Conservation (phyloP, 345 rosid genomes). For the Bretschneidera sinensis region DNA sequence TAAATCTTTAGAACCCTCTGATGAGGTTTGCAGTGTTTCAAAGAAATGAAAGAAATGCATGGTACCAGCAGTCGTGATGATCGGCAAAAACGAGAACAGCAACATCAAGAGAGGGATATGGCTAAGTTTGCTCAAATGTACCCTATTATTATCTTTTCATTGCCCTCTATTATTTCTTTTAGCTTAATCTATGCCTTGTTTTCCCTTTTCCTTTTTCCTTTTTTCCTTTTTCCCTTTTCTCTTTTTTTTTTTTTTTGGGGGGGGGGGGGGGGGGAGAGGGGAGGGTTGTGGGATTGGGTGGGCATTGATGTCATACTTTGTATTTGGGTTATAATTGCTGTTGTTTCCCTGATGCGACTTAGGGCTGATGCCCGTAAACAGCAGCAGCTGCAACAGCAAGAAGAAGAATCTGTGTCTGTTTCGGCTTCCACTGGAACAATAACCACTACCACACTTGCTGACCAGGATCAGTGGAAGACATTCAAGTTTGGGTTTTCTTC, state of each 20-base stretch:
- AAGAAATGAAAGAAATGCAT: constrained; percentile 96
- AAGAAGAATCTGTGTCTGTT: constrained; percentile 41
- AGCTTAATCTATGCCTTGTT: no score
- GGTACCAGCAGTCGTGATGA: constrained; percentile 88
- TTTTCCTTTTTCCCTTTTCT: neutral
- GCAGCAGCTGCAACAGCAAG: constrained; percentile 47
- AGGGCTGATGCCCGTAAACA: constrained; percentile 93
- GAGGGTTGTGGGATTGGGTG: neutral
- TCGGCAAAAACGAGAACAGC: constrained; percentile 78
- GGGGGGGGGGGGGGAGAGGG: neutral
- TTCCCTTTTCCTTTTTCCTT: no score
- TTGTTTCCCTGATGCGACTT: neutral
- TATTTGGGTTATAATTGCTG: no score
- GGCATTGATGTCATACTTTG: neutral
- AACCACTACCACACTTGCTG: constrained; percentile 44
- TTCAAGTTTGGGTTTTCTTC: constrained; percentile 91
- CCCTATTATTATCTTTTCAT: neutral
- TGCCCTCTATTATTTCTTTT: no score
- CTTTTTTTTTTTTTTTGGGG: neutral
- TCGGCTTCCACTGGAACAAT: constrained; percentile 27
- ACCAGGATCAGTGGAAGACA: constrained; percentile 74
- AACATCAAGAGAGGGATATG: constrained; percentile 88
- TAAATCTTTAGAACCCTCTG: neutral
- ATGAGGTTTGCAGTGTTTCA: constrained; percentile 62
- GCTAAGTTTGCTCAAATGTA: constrained; percentile 65